A percentile compares a stretch with the other conserved stretches of the same genome.
These are phyloP conservation scores for Coemansia sp. DNA, from an alignment of 192 early-diverging fungal species.

Conservation along the genomic window DNA sequence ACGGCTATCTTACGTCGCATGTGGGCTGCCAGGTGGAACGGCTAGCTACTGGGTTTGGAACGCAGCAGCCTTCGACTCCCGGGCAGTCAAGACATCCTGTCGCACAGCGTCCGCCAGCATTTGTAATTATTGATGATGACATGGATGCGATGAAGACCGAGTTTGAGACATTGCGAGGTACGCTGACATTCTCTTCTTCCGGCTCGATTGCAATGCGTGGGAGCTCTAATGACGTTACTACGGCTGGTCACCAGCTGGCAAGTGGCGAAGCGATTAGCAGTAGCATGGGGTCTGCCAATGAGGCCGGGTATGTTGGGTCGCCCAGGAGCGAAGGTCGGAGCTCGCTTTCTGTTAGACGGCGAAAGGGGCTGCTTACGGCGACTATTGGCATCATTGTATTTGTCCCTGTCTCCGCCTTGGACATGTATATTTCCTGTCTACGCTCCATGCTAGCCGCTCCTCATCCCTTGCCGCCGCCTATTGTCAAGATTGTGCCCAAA, in stretches of 20 bases:
- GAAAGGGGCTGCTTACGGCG: conserved; percentile 25
- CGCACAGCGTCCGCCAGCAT: conserved; percentile 42
- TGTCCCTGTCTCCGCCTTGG: conserved; percentile 17
- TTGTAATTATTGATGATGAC: conserved; percentile 33
- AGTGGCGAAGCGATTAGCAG: background rate
- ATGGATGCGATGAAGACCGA: conserved; percentile 29
- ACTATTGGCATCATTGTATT: conserved; percentile 43
- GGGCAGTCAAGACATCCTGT: conserved; percentile 29
- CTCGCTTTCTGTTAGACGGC: conserved; percentile 10
- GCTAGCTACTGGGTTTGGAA: conserved; percentile 10
- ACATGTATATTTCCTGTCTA: conserved; percentile 20
- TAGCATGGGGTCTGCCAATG: background rate
- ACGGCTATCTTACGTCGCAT: conserved; percentile 16
- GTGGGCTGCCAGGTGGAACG: conserved; percentile 36
- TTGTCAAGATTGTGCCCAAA: conserved; percentile 37
- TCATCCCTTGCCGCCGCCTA: conserved; percentile 45
- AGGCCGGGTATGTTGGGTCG: background rate
- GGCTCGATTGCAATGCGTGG: conserved; percentile 11
- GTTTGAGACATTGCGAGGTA: conserved; percentile 47
- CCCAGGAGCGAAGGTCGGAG: background rate
- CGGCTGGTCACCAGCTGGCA: background rate
- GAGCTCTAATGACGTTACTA: background rate
- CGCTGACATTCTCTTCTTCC: conserved; percentile 35
- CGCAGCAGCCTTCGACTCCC: conserved; percentile 25
- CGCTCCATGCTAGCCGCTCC: conserved; percentile 19